Conservation (phyloP, 129 eudicot species). For the Centaurea solstitialis region DNA sequence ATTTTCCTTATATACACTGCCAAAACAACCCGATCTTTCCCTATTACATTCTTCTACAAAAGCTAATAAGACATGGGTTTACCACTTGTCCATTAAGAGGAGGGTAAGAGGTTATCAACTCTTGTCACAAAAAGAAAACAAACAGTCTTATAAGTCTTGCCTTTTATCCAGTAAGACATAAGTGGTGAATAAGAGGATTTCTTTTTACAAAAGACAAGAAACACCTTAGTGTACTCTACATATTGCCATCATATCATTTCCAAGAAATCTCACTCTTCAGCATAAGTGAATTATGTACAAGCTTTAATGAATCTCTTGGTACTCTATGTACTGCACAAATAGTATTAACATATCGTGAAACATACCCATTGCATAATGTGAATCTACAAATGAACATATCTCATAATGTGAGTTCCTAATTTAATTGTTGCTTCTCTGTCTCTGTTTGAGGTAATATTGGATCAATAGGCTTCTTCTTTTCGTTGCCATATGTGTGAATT, state of each 20-base stretch:
- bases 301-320: neutral
- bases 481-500: neutral
- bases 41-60: neutral
- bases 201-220: no score
- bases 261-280: neutral
- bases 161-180: no score
- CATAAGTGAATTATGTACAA: neutral
- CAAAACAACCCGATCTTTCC: conserved; percentile 24
- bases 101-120: no score
- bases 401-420: no score
- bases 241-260: neutral
- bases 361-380: neutral
- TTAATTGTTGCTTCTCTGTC: neutral
- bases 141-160: no score
- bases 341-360: neutral
- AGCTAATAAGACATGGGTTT: neutral
- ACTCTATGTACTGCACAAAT: neutral
- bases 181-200: no score
- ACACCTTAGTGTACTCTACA: neutral
- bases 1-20: conserved; percentile 20
- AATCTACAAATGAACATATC: neutral
- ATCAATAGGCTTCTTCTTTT: neutral
- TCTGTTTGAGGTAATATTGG: neutral
- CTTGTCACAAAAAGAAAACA: no score
- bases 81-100: no score